phyloP scores from a whole-genome alignment of 768 basidiomycete species.

The Tylopilus intermedius region DNA sequence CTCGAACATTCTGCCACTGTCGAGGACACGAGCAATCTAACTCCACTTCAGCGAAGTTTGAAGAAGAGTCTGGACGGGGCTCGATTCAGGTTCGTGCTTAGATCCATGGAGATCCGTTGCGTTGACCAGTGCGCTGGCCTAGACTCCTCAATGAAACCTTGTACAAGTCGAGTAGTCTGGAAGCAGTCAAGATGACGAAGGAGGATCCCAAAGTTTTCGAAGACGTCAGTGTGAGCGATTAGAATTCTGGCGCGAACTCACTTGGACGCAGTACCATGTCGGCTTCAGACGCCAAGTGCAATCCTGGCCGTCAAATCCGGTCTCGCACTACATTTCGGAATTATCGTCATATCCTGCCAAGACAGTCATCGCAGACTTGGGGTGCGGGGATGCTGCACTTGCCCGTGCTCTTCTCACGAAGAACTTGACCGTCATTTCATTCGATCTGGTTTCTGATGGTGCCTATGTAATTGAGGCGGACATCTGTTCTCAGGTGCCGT shows the following conservation, averaged over 20 bases:
- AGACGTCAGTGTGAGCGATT: conserved; percentile 51
- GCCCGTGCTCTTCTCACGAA: conserved; percentile 68
- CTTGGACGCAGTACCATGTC: conserved; percentile 70
- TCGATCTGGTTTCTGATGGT: conserved; percentile 72
- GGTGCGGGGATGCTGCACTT: conserved; percentile 90
- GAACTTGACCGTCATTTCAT: conserved; percentile 68
- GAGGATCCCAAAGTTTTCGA: conserved; percentile 75
- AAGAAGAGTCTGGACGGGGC: conserved; percentile 79
- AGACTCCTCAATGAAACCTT: conserved; percentile 91
- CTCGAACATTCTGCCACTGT: conserved; percentile 12
- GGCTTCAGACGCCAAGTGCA: conserved; percentile 90
- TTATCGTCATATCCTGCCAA: conserved; percentile 60
- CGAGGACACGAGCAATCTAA: conserved; percentile 38
- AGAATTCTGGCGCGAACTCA: conserved; percentile 10
- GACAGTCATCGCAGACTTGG: conserved; percentile 85
- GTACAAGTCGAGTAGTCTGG: conserved; percentile 78
- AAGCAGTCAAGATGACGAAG: conserved; percentile 78
- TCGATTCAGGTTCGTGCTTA: conserved; percentile 61
- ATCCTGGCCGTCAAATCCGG: conserved; percentile 92
- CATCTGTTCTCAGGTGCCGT: conserved; percentile 70
- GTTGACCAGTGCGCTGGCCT: conserved; percentile 8
- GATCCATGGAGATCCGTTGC: not conserved
- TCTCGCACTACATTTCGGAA: conserved; percentile 68
- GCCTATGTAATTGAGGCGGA: conserved; percentile 87
- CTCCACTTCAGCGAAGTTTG: conserved; percentile 71